Conservation (phyloP, 371 early-diverging fungal species). For the Nosema muscidifuracis region DNA sequence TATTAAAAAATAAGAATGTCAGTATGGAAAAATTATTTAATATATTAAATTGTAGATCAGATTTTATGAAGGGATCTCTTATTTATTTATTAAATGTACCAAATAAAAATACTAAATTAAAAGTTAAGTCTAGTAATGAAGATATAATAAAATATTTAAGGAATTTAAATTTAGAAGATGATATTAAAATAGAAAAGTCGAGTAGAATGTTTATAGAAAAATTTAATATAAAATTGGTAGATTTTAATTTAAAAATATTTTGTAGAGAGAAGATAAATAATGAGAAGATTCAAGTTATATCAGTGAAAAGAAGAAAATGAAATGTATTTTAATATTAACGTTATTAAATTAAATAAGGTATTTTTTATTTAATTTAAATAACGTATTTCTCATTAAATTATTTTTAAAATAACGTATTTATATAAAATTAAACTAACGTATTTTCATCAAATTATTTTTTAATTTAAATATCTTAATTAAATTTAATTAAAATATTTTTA, state of each 20-base stretch:
- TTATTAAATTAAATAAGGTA: no score
- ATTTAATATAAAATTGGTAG: neutral
- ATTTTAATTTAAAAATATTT: neutral
- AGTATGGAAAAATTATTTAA: slow-evolving; percentile 15
- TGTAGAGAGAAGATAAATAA: no score
- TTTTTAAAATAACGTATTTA: no score
- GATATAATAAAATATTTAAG: neutral
- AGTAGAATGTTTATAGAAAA: neutral
- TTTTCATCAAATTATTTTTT: no score
- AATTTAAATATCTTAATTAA: no score
- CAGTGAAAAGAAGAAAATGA: no score
- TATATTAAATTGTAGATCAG: slow-evolving; percentile 20
- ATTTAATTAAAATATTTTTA: no score
- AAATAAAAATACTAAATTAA: neutral
- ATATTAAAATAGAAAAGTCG: neutral
- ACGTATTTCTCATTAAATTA: no score
- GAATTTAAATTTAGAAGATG: neutral
- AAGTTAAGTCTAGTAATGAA: neutral
- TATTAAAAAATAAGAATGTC: neutral
- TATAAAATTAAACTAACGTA: no score
- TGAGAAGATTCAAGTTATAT: no score
- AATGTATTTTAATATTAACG: no score
- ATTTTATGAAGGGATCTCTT: slow-evolving; percentile 26
- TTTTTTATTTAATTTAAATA: no score
- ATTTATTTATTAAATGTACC: slow-evolving; percentile 13